Evolutionary conservation across 306 rosid genomes (phyloP), one percentile per base, ranked within the genome.

Genomic region (Erythrophleum fordii): DNA sequence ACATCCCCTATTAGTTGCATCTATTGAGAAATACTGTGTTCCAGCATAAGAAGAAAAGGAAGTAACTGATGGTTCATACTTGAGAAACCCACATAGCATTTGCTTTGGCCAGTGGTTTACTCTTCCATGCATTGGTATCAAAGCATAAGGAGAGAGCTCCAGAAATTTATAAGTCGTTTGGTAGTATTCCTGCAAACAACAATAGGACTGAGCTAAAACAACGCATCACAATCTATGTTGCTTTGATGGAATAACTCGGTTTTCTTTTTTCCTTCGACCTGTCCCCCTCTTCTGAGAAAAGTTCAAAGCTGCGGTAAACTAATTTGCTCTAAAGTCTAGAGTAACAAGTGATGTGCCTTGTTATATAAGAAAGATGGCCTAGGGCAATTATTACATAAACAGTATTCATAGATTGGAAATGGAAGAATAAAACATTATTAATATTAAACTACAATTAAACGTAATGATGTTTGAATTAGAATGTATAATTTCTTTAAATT

Each of bases 71-170:
- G 45, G 68, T 65, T 81, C 81, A 55, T 93, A 91, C 98, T 87
- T 91, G 70, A 93, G 89, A 93, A 91, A 91, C 82, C 85, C 97
- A 46, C 92, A 91, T 74, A 93, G 92, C 92, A 93, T 88, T 52
- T 90, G 92, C 83, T 88, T 91, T 82, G 97, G 98, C 98, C 97
- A 93, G 26, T 87, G 85, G 81, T 93, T 93, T 67, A 91, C 83
- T 81, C 98, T 88, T 83, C 98, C 97, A 18, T 93, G 97, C 85
- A 91, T 90, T 35, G 98, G 92, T 77, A 93, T 86, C 78, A 91
- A 80, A 82, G 71, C 83, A 79, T 87, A 94, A 1, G 97, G 98
- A 52, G 97, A 86, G 65, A 90, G 90, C 56, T 93, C 93, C 86
- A 93, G 82, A 75, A 93, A 86, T 82, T 86, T 90, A 87, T 83